Base-by-base conservation (phyloP, 2,329 filamentous ascomycete genomes). In the Colletotrichum lindemuthianum region DNA sequence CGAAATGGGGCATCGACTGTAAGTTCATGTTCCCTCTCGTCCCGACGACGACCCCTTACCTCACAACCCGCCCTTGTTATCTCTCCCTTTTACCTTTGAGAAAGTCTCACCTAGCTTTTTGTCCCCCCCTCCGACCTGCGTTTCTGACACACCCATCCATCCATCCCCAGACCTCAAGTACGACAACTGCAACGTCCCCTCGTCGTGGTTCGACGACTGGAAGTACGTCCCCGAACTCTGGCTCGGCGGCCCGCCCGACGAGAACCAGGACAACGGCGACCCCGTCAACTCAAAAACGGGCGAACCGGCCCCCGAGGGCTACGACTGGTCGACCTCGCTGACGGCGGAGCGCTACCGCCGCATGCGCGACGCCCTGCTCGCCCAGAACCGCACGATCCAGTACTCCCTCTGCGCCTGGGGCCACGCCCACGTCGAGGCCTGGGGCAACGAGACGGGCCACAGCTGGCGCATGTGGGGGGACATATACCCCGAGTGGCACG, bases 1-100 rank as follows among this genome's bases (percentile, higher is more conserved):
- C 84, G 1, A 76, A 79, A 15, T 89, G 86, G 86, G 85, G 82
- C 3, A 79, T 89, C 59, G 86, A 88, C 70, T 88, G 77, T 80
- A 61, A 72, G 78, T 73, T 44, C 41, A 24, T 24, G 24, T 5
- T 8, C 4, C 4, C 13, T 33, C 45, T 7, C 56, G 15, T 11
- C 43, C 15, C n/a, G 32, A 6, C 9, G 3, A 8, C 40, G n/a
- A 9, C 44, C 16, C n/a, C 37, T 43, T 11, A 16, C 41, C 44
- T 40, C 41, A 16, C 40, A 45, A 7, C 7, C n/a, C 43, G n/a
- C 43, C 43, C 6, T 15, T 45, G n/a, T 16, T 3, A 45, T 43
- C 37, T 24, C 43, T 41, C 43, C 32, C 44, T 24, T 37, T 34
- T 4, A 16, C 32, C 34, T 55, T 55, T 15, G 34, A 40, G 2